Percentiles rank a stretch among this genome's conserved stretches.
These are phyloP conservation scores for peach (Prunus persica) DNA, from an alignment of 306 rosid genomes.

Conservation along the genomic window Prunus_persica_NCBIv2 NC_034015.1:21510501-21511000, in stretches of 20 bases:
- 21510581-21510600: conserved; percentile 16
- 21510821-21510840: neutral
- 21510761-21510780: conserved; percentile 45
- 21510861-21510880: neutral
- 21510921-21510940: too few species aligned
- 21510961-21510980: conserved; percentile 14
- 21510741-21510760: conserved; percentile 17
- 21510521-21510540: neutral
- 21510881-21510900: neutral
- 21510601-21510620: neutral
- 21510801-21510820: conserved; percentile 4
- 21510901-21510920: too few species aligned
- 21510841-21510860: neutral
- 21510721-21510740: neutral
- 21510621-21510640: conserved; percentile 26
- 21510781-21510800: conserved; percentile 32
- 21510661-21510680: conserved; percentile 37
- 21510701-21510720: neutral
- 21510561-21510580: conserved; percentile 24
- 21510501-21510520: conserved; percentile 98
- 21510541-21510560: neutral
- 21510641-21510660: neutral
- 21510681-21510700: conserved; percentile 19
- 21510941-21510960: too few species aligned
- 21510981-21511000: conserved; percentile 4